Evolutionary conservation across 2,329 filamentous ascomycete genomes (phyloP).

Genomic region (Nigrospora sphaerica): DNA sequence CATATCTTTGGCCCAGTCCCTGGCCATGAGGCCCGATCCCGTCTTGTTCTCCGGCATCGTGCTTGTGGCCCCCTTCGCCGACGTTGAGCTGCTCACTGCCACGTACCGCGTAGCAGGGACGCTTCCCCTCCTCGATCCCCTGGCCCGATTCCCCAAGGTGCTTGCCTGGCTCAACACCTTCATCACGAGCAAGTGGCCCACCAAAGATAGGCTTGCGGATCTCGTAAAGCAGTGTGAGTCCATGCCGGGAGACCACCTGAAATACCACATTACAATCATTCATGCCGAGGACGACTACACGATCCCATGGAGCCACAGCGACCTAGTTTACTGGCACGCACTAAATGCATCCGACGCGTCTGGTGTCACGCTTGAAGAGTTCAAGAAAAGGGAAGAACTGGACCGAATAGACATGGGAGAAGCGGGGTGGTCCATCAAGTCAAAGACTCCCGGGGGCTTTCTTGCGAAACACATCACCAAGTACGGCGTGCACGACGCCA

Average conservation of each 20-base stretch:
- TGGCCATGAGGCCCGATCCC: conserved; percentile 23
- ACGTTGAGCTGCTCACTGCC: conserved; percentile 43
- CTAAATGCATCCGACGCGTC: conserved; percentile 36
- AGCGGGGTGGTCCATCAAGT: conserved; percentile 42
- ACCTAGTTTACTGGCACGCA: conserved; percentile 46
- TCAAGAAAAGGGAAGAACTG: conserved; percentile 29
- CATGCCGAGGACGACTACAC: conserved; percentile 45
- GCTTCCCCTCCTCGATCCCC: conserved; percentile 45
- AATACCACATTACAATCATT: conserved; percentile 40
- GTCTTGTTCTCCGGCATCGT: conserved; percentile 46
- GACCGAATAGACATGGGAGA: conserved; percentile 32
- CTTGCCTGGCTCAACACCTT: conserved; percentile 38
- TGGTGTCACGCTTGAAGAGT: conserved; percentile 32
- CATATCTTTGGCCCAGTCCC: conserved; percentile 20
- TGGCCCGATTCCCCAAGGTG: conserved; percentile 37
- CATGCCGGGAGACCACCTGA: conserved; percentile 8
- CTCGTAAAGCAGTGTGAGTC: conserved; percentile 32
- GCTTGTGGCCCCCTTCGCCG: conserved; percentile 49
- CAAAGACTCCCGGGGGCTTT: conserved; percentile 35
- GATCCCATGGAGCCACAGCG: conserved; percentile 42
- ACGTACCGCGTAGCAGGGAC: conserved; percentile 51
- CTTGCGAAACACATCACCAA: conserved; percentile 49
- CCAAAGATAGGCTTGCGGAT: conserved; percentile 37
- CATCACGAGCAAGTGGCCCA: conserved; percentile 43
- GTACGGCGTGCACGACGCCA: conserved; percentile 48